Conservation (phyloP, 2,329 filamentous ascomycete species). For the Alternaria sp. region DNA sequence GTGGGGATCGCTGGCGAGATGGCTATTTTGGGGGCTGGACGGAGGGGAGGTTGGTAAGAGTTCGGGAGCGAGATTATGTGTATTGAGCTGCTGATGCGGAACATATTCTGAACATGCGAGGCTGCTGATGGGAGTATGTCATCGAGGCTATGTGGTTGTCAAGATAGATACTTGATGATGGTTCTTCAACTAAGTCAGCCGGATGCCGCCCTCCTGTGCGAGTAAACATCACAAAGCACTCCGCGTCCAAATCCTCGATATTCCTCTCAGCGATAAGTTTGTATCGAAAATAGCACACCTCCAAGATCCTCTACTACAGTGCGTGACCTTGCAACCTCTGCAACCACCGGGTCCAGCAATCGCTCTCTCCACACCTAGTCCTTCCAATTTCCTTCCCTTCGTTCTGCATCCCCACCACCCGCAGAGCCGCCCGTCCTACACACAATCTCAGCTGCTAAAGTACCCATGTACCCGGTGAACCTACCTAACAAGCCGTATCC, state of each 20-base stretch:
- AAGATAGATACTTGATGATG: not conserved
- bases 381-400: not conserved
- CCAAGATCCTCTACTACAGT: not conserved
- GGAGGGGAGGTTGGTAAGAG: not conserved
- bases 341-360: not conserved
- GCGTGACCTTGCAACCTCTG: not conserved
- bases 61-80: not conserved
- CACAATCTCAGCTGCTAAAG: constrained; percentile 7
- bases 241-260: not conserved
- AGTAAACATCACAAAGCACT: not conserved
- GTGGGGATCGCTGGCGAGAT: not conserved
- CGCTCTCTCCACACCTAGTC: constrained; percentile 6
- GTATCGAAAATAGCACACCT: not conserved
- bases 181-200: not conserved
- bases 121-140: not conserved
- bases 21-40: constrained; percentile 6
- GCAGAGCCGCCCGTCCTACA: constrained; percentile 43
- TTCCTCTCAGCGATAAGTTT: not conserved
- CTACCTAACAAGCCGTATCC: not conserved
- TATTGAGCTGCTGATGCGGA: not conserved
- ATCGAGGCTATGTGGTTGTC: not conserved
- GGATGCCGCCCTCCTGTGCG: not conserved
- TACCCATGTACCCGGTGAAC: not conserved
- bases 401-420: constrained; percentile 20
- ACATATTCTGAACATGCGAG: not conserved